A percentile compares a stretch with the other conserved stretches of the same genome.
phyloP scores from a whole-genome alignment of 2,329 filamentous ascomycete species.

The Neofusicoccum kwambonambiense region DNA sequence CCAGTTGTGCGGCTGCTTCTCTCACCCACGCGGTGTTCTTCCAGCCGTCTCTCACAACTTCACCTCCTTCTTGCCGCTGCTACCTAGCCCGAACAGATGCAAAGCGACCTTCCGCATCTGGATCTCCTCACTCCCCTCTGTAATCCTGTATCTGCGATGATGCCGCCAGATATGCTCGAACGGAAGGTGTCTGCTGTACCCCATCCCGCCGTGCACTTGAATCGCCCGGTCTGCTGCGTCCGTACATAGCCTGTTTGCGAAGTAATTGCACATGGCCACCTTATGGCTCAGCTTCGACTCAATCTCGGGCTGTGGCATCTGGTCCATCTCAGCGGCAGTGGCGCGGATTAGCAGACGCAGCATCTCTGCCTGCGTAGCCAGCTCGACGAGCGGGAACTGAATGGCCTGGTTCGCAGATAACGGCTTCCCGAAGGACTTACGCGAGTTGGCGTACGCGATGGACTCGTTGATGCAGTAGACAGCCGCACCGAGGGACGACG shows the following conservation, averaged over 20 bases:
- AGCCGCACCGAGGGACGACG: slow-evolving; percentile 59
- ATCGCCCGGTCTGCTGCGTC: slow-evolving; percentile 63
- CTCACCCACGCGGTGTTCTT: no score
- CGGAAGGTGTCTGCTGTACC: slow-evolving; percentile 58
- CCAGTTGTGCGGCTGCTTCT: no score
- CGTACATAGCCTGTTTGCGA: slow-evolving; percentile 60
- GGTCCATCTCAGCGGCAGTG: slow-evolving; percentile 63
- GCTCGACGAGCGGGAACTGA: slow-evolving; percentile 62
- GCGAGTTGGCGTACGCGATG: slow-evolving; percentile 55
- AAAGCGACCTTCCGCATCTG: slow-evolving; percentile 65
- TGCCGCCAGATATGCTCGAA: slow-evolving; percentile 68
- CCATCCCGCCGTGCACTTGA: slow-evolving; percentile 61
- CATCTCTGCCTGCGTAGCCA: slow-evolving; percentile 63
- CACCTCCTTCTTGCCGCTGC: slow-evolving; percentile 36
- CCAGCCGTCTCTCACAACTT: slow-evolving; percentile 26
- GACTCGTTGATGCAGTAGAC: slow-evolving; percentile 59
- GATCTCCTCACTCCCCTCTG: slow-evolving; percentile 64
- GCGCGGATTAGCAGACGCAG: slow-evolving; percentile 60
- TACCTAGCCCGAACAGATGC: slow-evolving; percentile 56
- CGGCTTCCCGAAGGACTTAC: slow-evolving; percentile 57
- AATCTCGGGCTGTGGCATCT: slow-evolving; percentile 45
- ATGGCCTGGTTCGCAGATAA: slow-evolving; percentile 62
- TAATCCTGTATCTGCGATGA: slow-evolving; percentile 62
- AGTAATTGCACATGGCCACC: slow-evolving; percentile 66
- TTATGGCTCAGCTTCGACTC: slow-evolving; percentile 61